phyloP scores from a whole-genome alignment of 140 eudicot species.

The Senecio squalidus region DNA sequence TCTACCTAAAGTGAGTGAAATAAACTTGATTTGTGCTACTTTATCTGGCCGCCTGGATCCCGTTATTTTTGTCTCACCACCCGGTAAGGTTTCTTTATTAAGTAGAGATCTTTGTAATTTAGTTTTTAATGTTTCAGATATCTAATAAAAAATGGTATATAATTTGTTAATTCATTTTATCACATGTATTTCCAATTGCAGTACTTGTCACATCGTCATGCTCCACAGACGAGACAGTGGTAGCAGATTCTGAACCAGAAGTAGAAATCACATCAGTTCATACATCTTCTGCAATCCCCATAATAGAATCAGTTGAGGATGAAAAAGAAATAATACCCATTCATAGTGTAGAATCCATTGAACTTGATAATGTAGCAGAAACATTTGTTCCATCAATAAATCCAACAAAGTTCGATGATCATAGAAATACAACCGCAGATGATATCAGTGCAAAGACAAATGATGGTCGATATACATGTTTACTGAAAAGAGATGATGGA shows the following conservation, averaged over 20 bases:
- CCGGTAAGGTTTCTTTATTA: conserved; percentile 47
- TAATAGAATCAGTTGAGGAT: conserved; percentile 32
- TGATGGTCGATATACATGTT: conserved; percentile 5
- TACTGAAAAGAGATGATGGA: conserved; percentile 20
- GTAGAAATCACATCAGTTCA: conserved; percentile 57
- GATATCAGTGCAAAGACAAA: conserved; percentile 17
- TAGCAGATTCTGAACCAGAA: conserved; percentile 94
- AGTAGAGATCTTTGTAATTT: not conserved
- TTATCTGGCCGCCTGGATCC: conserved; percentile 77
- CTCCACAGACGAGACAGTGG: conserved; percentile 96
- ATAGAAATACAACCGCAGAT: conserved; percentile 16
- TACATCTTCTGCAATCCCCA: conserved; percentile 19
- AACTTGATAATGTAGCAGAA: conserved; percentile 25
- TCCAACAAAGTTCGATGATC: conserved; percentile 17
- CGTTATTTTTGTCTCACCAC: conserved; percentile 48
- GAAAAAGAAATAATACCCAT: conserved; percentile 26
- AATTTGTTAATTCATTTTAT: conserved; percentile 14
- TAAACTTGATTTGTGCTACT: conserved; percentile 55
- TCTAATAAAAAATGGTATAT: not conserved
- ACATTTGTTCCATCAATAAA: conserved; percentile 11
- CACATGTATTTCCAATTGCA: conserved; percentile 35
- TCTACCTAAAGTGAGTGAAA: conserved; percentile 55
- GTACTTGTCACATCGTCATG: conserved; percentile 81
- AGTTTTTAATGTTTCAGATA: no score
- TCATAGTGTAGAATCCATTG: conserved; percentile 25